Base-by-base conservation (phyloP, 495 filamentous ascomycete species). In the Penicillium samsonianum region DNA sequence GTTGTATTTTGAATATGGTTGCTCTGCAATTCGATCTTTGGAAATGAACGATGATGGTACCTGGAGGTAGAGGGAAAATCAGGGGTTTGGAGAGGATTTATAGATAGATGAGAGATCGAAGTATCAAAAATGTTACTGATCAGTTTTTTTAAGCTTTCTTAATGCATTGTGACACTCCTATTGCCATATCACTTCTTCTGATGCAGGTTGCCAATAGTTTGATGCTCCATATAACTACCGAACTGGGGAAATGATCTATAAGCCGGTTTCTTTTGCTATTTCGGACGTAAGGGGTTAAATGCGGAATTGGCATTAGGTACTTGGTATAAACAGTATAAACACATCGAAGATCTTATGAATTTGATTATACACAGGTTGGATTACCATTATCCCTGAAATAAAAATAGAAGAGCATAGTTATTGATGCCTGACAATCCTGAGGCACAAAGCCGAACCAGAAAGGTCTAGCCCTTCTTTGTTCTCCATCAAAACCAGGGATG, bases 401-500 rank as follows among this genome's bases (percentile, higher is more conserved):
- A 8, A 49, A 33, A 31, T 19, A n/a, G 14, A 16, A 23, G 23
- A 7, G 11, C n/a, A n/a, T n/a, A 6, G 10, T 5, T 26, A 35
- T 52, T 40, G 19, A 31, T 40, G 49, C 49, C 49, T 52, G 35
- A 41, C 31, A 7, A 16, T 40, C 58, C 61, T 53, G 17, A 56
- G 53, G 54, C 53, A 26, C 0, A 20, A 19, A 35, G 8, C 1
- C n/a, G 38, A 30, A 55, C 63, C 55, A 22, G 17, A 42, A 50
- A 47, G 64, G 64, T 63, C 60, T 69, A 67, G 62, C 59, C 61
- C 61, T 41, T 26, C 38, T 40, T 38, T 41, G 11, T 64, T 63
- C 64, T 61, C 64, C 64, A 67, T 69, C 62, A 58, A n/a, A n/a
- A 65, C 66, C 61, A 65, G 38, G 60, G 57, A 60, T 57, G 49